Conservation (phyloP, 805 yeast species). For the Starmerella bacillaris region DNA sequence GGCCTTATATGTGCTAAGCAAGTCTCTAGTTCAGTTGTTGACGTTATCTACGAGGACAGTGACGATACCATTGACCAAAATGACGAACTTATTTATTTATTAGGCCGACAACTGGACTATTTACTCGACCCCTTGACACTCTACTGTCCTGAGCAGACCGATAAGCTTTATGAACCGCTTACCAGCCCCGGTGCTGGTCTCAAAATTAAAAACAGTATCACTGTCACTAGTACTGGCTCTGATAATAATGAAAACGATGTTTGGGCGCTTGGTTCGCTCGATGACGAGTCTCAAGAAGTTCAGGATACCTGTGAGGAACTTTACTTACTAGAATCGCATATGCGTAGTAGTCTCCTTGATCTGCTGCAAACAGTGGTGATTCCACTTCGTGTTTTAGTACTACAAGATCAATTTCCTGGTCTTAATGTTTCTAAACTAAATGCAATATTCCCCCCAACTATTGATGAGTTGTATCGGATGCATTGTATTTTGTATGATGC, state of each 20-base stretch:
- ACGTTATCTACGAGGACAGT: slow-evolving; percentile 50
- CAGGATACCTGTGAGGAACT: slow-evolving; percentile 48
- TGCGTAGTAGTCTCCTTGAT: slow-evolving; percentile 51
- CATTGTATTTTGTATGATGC: slow-evolving; percentile 72
- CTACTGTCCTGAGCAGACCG: slow-evolving; percentile 80
- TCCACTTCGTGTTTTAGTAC: slow-evolving; percentile 54
- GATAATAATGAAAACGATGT: not conserved
- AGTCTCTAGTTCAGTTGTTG: slow-evolving; percentile 41
- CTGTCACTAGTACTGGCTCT: not conserved
- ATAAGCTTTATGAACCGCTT: slow-evolving; percentile 51
- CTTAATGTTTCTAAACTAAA: slow-evolving; percentile 51
- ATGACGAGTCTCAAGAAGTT: slow-evolving; percentile 24
- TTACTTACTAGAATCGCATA: slow-evolving; percentile 51
- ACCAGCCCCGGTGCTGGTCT: slow-evolving; percentile 8
- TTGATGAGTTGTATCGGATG: slow-evolving; percentile 80
- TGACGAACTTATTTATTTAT: slow-evolving; percentile 51
- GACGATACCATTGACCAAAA: slow-evolving; percentile 41
- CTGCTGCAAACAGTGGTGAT: slow-evolving; percentile 63
- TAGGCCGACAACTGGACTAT: slow-evolving; percentile 78
- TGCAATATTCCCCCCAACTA: slow-evolving; percentile 78
- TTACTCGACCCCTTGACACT: slow-evolving; percentile 78
- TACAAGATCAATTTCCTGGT: slow-evolving; percentile 34
- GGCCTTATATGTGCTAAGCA: slow-evolving; percentile 39
- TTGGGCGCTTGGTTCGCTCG: slow-evolving; percentile 2
- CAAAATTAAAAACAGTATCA: not conserved